Evolutionary conservation across 108 stramenopile species (phyloP).

Genomic region (Fistulifera solaris): DNA sequence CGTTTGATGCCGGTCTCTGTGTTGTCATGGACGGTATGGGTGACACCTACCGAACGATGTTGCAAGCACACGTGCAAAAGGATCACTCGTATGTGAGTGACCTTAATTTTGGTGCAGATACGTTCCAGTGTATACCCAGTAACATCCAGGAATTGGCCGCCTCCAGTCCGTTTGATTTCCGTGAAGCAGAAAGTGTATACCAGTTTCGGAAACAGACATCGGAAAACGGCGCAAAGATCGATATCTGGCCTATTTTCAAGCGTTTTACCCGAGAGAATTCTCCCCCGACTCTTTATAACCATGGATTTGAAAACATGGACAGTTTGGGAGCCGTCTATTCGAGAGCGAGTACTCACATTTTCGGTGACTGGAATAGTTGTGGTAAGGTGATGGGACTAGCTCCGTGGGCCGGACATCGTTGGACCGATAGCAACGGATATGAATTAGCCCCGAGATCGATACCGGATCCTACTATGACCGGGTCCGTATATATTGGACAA

Average conservation of each 20-base stretch:
- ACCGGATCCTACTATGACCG: constrained; percentile 13
- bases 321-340: constrained; percentile 92
- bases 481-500: neutral
- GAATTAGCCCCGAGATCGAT: neutral
- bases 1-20: constrained; percentile 74
- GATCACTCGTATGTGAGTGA: constrained; percentile 71
- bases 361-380: constrained; percentile 95
- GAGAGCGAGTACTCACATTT: constrained; percentile 84
- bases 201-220: constrained; percentile 41
- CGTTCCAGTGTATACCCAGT: constrained; percentile 65
- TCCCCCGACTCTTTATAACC: constrained; percentile 77
- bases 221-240: constrained; percentile 8
- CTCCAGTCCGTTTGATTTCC: constrained; percentile 57
- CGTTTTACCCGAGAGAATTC: constrained; percentile 79
- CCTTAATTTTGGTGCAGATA: constrained; percentile 31
- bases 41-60: constrained; percentile 84
- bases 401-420: constrained; percentile 83
- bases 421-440: constrained; percentile 23
- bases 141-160: constrained; percentile 47
- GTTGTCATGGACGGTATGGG: constrained; percentile 97
- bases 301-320: constrained; percentile 94
- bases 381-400: constrained; percentile 95
- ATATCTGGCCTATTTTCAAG: constrained; percentile 74
- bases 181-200: constrained; percentile 93
- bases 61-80: constrained; percentile 20